Conservation (phyloP, 331 rosid genomes). For the Dryas integrifolia region DNA sequence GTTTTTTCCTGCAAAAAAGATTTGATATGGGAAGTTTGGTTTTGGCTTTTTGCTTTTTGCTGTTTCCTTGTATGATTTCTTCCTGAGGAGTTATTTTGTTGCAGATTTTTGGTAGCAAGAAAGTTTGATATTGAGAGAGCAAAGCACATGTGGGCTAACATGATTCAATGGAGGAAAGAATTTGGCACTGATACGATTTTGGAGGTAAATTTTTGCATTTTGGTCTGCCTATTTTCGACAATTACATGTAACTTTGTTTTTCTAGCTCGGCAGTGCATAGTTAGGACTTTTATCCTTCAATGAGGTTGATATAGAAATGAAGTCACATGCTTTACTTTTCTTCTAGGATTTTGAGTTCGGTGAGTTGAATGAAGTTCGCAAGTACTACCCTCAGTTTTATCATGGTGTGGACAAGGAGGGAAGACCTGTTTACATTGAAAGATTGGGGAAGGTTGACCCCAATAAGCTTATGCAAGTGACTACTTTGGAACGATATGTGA, state of each 20-base stretch:
- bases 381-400: slow-evolving; percentile 82
- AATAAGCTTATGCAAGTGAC: slow-evolving; percentile 76
- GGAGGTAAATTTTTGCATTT: slow-evolving; percentile 49
- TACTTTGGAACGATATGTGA: slow-evolving; percentile 66
- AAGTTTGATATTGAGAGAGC: slow-evolving; percentile 85
- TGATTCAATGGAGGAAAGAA: slow-evolving; percentile 93
- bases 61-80: not conserved
- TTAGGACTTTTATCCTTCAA: not conserved
- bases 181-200: slow-evolving; percentile 74
- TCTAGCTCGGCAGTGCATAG: not conserved
- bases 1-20: not conserved
- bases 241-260: not conserved
- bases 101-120: slow-evolving; percentile 87
- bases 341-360: slow-evolving; percentile 73
- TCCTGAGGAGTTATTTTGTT: slow-evolving; percentile 19
- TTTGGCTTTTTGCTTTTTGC: not conserved
- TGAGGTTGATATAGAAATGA: not conserved
- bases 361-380: slow-evolving; percentile 69
- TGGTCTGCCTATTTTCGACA: not conserved
- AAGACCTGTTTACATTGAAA: slow-evolving; percentile 81
- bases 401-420: slow-evolving; percentile 97
- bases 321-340: not conserved
- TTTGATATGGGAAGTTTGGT: slow-evolving; percentile 16
- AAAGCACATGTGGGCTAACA: slow-evolving; percentile 85
- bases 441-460: slow-evolving; percentile 82